phyloP scores from a whole-genome alignment of 192 early-diverging fungal genomes.

The Umbelopsis sp. region DNA sequence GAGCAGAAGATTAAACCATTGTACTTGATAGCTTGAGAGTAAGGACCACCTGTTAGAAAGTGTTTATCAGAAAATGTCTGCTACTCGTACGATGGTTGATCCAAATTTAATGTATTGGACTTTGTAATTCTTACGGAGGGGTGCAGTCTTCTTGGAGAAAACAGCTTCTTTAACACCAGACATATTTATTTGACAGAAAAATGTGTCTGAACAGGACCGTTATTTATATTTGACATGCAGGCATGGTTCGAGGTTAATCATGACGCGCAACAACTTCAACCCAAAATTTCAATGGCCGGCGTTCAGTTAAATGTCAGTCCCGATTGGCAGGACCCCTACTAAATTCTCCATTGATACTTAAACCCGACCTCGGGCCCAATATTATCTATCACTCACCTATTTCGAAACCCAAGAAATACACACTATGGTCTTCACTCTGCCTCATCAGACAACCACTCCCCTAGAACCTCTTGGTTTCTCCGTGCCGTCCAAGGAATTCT shows the following conservation, averaged over 20 bases:
- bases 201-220: background rate
- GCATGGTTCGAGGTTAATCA: too few species aligned
- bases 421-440: slow-evolving; percentile 1
- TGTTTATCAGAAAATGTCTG: too few species aligned
- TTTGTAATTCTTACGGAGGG: background rate
- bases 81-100: background rate
- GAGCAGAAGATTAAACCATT: slow-evolving; percentile 82
- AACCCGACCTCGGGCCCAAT: too few species aligned
- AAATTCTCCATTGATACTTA: background rate
- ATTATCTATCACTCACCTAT: too few species aligned
- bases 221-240: background rate
- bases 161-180: slow-evolving; percentile 22
- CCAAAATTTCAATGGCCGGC: slow-evolving; percentile 6
- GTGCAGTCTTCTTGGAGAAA: slow-evolving; percentile 19
- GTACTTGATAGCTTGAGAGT: slow-evolving; percentile 69
- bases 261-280: slow-evolving; percentile 10
- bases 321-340: background rate
- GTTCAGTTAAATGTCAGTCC: background rate
- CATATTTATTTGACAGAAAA: background rate
- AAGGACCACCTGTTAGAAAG: background rate
- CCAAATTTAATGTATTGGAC: background rate
- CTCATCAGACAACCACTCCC: slow-evolving; percentile 25
- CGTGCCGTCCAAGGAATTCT: slow-evolving; percentile 18
- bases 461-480: slow-evolving; percentile 23
- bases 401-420: too few species aligned